A percentile compares a stretch with the other conserved stretches of the same genome.
Conservation (phyloP, 371 early-diverging fungal genomes). For the Mortierella polycephala region DNA sequence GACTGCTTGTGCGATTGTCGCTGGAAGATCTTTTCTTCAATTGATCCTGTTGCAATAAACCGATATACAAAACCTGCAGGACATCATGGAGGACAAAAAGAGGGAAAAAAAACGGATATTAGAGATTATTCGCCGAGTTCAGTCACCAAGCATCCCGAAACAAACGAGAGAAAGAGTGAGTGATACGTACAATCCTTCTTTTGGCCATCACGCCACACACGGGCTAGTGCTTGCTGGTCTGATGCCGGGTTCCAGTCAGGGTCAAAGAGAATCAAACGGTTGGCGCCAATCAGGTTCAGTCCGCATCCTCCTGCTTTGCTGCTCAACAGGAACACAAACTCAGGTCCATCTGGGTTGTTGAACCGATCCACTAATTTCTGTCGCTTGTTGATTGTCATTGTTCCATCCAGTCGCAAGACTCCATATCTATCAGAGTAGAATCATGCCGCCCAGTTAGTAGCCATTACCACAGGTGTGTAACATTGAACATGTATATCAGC, state of each 20-base stretch:
- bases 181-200: slow-evolving; percentile 77
- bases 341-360: slow-evolving; percentile 86
- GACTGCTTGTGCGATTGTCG: slow-evolving; percentile 91
- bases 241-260: slow-evolving; percentile 78
- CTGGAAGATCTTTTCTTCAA: slow-evolving; percentile 99
- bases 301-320: slow-evolving; percentile 99
- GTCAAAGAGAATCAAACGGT: slow-evolving; percentile 94
- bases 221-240: slow-evolving; percentile 89
- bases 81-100: neutral
- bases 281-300: slow-evolving; percentile 97
- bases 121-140: too few species aligned
- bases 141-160: too few species aligned
- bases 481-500: neutral
- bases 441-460: neutral
- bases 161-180: too few species aligned
- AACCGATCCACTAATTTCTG: slow-evolving; percentile 94
- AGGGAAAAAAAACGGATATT: neutral
- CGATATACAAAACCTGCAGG: slow-evolving; percentile 90
- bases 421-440: slow-evolving; percentile 64
- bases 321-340: slow-evolving; percentile 94
- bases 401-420: slow-evolving; percentile 91
- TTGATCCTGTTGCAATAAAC: slow-evolving; percentile 94
- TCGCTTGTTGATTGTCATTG: slow-evolving; percentile 90
- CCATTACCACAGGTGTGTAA: neutral
- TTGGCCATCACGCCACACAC: slow-evolving; percentile 99